Percentiles rank a stretch among this genome's conserved stretches.
Evolutionary conservation across 2,329 filamentous ascomycete genomes (phyloP).

Genomic region (Hirsutella minnesotensis): DNA sequence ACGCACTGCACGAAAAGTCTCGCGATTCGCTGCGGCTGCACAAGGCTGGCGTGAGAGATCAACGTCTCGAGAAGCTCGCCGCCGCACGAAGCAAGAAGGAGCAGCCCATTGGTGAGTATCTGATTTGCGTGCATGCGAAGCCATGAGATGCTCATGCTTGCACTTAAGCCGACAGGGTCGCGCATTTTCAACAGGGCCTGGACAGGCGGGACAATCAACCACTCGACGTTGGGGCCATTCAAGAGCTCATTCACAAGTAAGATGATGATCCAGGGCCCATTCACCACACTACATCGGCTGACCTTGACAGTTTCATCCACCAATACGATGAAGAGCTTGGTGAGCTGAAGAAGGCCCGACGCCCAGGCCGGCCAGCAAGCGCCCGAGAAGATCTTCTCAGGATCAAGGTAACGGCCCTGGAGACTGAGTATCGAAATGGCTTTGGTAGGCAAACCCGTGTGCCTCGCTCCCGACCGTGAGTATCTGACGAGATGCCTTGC

Average conservation of each 20-base stretch:
- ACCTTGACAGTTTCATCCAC: constrained; percentile 37
- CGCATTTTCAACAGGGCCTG: constrained; percentile 59
- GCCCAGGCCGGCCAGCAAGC: constrained; percentile 68
- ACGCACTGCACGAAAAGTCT: constrained; percentile 75
- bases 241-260: constrained; percentile 50
- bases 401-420: constrained; percentile 56
- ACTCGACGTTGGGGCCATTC: constrained; percentile 43
- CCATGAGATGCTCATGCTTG: background rate
- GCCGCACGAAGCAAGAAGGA: constrained; percentile 62
- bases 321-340: constrained; percentile 62
- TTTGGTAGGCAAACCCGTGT: constrained; percentile 47
- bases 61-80: constrained; percentile 64
- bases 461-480: background rate
- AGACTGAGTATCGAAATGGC: constrained; percentile 71
- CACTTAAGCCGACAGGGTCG: constrained; percentile 22
- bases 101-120: constrained; percentile 53
- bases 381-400: constrained; percentile 67
- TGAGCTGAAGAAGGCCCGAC: constrained; percentile 53
- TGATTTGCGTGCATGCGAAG: background rate
- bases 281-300: constrained; percentile 14
- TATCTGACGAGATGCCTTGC: background rate
- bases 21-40: constrained; percentile 74
- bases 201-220: constrained; percentile 34
- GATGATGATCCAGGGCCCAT: constrained; percentile 8
- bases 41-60: constrained; percentile 67